Percentiles rank a stretch among this genome's conserved stretches.
Conservation (phyloP, 2,329 filamentous ascomycete genomes). For the Claviceps paspali region DNA sequence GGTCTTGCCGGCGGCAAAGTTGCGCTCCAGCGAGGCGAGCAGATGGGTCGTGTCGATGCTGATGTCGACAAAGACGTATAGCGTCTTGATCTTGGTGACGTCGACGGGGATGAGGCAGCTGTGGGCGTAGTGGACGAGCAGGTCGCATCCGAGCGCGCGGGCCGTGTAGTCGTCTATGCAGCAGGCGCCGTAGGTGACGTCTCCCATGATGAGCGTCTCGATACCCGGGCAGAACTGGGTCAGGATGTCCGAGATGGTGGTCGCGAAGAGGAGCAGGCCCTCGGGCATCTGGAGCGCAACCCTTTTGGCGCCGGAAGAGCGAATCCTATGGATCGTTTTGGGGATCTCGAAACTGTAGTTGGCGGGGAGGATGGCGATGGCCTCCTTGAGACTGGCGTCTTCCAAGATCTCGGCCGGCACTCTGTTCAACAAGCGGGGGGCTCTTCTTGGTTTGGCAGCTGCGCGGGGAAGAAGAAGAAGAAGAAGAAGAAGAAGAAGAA, state of each 20-base stretch:
- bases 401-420: conserved; percentile 78
- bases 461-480: too few species aligned
- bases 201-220: conserved; percentile 95
- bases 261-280: conserved; percentile 85
- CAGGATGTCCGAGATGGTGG: conserved; percentile 92
- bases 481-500: too few species aligned
- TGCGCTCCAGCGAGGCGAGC: conserved; percentile 71
- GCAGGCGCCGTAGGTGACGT: conserved; percentile 96
- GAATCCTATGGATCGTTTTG: conserved; percentile 92
- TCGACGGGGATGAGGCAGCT: conserved; percentile 93
- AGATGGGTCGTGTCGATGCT: conserved; percentile 85
- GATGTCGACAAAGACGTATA: conserved; percentile 98
- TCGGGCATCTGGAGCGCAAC: conserved; percentile 97
- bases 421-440: conserved; percentile 74
- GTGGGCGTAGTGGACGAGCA: conserved; percentile 93
- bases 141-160: conserved; percentile 79
- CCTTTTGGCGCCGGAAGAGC: conserved; percentile 60
- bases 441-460: conserved; percentile 59
- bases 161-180: conserved; percentile 99
- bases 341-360: conserved; percentile 99
- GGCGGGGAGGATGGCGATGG: conserved; percentile 71
- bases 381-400: conserved; percentile 71
- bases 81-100: conserved; percentile 88
- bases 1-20: conserved; percentile 71
- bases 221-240: conserved; percentile 84